Conservation (phyloP, 352 stramenopile species). For the Globisporangium radiosum region DNA sequence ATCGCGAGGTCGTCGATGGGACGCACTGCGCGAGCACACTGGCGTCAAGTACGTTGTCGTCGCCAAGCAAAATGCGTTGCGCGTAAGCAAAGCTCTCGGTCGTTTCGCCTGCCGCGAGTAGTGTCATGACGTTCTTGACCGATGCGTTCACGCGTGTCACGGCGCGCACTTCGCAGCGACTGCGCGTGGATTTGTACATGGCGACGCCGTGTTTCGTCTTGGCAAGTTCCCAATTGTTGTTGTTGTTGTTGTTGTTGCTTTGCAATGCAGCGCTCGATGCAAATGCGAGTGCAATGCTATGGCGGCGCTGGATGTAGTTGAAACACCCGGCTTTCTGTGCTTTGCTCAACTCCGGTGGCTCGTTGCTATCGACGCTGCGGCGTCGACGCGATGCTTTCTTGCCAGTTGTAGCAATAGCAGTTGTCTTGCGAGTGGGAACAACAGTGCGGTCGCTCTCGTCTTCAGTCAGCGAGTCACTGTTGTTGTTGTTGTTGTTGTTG, state of each 20-base stretch:
- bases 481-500: slow-evolving; percentile 8
- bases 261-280: slow-evolving; percentile 25
- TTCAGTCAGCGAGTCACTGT: slow-evolving; percentile 6
- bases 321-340: slow-evolving; percentile 81
- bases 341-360: slow-evolving; percentile 25
- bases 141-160: slow-evolving; percentile 71
- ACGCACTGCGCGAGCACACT: slow-evolving; percentile 63
- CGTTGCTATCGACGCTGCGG: slow-evolving; percentile 14
- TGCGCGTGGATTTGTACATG: slow-evolving; percentile 61
- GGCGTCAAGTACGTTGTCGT: slow-evolving; percentile 60
- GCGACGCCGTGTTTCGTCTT: slow-evolving; percentile 72
- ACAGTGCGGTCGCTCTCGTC: slow-evolving; percentile 9
- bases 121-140: slow-evolving; percentile 78
- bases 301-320: slow-evolving; percentile 72
- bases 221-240: slow-evolving; percentile 49
- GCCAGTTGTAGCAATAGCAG: background rate
- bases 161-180: slow-evolving; percentile 64
- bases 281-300: slow-evolving; percentile 70
- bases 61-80: slow-evolving; percentile 54
- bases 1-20: slow-evolving; percentile 40
- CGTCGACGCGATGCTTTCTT: slow-evolving; percentile 4
- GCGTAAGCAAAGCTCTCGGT: slow-evolving; percentile 50
- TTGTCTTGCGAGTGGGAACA: too few relatives aligned
- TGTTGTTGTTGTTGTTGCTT: background rate
- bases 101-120: slow-evolving; percentile 48